Percentiles rank a stretch among this genome's conserved stretches.
Evolutionary conservation across 2,329 filamentous ascomycete species (phyloP).

Genomic region (Calonectria montana): DNA sequence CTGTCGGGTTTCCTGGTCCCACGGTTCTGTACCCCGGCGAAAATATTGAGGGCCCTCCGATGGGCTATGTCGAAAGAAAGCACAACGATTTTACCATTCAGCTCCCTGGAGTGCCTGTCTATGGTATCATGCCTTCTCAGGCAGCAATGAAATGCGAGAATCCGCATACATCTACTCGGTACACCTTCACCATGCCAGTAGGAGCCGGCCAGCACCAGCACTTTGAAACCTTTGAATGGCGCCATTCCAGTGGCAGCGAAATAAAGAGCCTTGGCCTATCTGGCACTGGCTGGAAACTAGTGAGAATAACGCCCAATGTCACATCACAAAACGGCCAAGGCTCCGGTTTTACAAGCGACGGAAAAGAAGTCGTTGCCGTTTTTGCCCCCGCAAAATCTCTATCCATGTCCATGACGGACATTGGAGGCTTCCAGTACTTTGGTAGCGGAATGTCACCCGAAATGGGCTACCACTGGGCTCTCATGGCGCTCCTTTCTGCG

Average conservation of each 20-base stretch:
- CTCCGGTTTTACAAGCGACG: background rate
- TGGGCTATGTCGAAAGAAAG: conserved; percentile 7
- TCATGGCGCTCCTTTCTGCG: conserved; percentile 1
- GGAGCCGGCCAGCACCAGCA: background rate
- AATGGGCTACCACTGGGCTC: conserved; percentile 19
- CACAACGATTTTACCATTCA: conserved; percentile 20
- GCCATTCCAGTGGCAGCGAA: conserved; percentile 28
- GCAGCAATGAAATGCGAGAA: conserved; percentile 18
- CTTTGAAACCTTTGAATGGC: conserved; percentile 31
- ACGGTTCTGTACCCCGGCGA: conserved; percentile 16
- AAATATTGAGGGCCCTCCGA: conserved; percentile 10
- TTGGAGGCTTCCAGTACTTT: conserved; percentile 7
- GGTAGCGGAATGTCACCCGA: background rate
- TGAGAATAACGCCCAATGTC: conserved; percentile 14
- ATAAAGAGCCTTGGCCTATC: conserved; percentile 29
- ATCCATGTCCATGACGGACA: background rate
- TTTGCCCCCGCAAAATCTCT: background rate
- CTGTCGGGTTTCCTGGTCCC: conserved; percentile 17
- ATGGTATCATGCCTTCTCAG: conserved; percentile 14
- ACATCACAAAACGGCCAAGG: background rate
- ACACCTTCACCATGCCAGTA: conserved; percentile 28
- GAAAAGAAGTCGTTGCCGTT: conserved; percentile 1
- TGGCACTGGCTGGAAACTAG: conserved; percentile 31
- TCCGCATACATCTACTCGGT: background rate
- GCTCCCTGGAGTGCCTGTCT: conserved; percentile 17